Evolutionary conservation across 768 basidiomycete species (phyloP).

Genomic region (Pisolithus microcarpus): DNA sequence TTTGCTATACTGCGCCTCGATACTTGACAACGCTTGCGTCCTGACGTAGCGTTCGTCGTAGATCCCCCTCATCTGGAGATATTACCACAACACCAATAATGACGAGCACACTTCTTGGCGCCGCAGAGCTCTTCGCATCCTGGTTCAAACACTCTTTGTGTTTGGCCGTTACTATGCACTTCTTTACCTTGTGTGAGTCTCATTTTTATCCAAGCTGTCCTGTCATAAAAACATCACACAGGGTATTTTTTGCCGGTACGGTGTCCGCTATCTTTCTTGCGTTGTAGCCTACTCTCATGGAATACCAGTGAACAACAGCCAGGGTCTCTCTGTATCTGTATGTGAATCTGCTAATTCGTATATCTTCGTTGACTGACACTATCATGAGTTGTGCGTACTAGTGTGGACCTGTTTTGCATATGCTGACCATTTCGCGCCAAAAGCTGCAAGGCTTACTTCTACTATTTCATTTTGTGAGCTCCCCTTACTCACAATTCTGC

Average conservation of each 20-base stretch:
- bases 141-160: constrained; percentile 14
- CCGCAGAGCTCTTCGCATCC: not conserved
- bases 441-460: constrained; percentile 19
- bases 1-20: not conserved
- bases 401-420: not conserved
- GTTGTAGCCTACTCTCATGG: not conserved
- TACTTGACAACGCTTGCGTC: not conserved
- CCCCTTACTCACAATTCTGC: not conserved
- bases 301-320: not conserved
- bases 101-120: not conserved
- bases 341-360: not conserved
- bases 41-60: not conserved
- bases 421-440: not conserved
- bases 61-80: constrained; percentile 14
- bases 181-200: constrained; percentile 12
- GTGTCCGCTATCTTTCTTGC: too few relatives aligned
- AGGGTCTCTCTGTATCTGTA: not conserved
- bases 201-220: too few relatives aligned
- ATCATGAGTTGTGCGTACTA: not conserved
- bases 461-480: constrained; percentile 16
- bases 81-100: not conserved
- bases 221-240: too few relatives aligned
- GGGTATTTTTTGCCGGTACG: too few relatives aligned
- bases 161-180: constrained; percentile 22
- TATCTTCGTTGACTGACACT: constrained; percentile 4